Evolutionary conservation across 73 alveolate genomes (phyloP).

Genomic region (Vitrella brassicaformis): DNA sequence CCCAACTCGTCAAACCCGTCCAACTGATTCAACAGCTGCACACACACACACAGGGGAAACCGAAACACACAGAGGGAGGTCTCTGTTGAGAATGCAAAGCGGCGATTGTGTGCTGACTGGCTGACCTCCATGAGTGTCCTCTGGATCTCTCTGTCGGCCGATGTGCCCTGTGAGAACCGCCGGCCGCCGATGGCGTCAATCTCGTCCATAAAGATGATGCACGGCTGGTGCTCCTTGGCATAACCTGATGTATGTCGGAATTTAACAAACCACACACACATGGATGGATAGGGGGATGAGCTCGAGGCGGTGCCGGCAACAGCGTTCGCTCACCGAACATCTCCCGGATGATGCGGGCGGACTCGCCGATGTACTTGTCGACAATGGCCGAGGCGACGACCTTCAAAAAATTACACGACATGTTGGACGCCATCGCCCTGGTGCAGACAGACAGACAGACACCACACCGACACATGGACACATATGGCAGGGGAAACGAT

Average conservation of each 20-base stretch:
- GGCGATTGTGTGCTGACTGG: background rate
- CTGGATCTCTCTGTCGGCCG: conserved; percentile 97
- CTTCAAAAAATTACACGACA: conserved; percentile 84
- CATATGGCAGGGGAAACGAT: no score
- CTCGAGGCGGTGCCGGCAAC: background rate
- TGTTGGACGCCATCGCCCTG: conserved; percentile 94
- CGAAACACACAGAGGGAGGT: background rate
- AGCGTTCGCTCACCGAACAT: conserved; percentile 57
- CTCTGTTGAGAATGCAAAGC: background rate
- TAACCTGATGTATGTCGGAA: conserved; percentile 27
- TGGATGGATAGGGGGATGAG: background rate
- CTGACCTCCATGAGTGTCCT: conserved; percentile 95
- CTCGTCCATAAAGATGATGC: conserved; percentile 57
- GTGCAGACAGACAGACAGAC: background rate
- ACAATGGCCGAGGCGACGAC: conserved; percentile 94
- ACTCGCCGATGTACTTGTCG: conserved; percentile 97
- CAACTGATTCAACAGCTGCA: conserved; percentile 77
- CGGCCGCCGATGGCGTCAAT: conserved; percentile 97
- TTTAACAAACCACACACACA: background rate
- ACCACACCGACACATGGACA: no score
- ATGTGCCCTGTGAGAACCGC: conserved; percentile 84
- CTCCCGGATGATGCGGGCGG: conserved; percentile 97
- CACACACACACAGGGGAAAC: background rate
- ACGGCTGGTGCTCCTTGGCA: conserved; percentile 76
- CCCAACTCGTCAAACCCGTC: conserved; percentile 99